Percentiles rank a stretch among this genome's conserved stretches.
Conservation (phyloP, 2,329 filamentous ascomycete species). For the Lasiodiplodia sp. region DNA sequence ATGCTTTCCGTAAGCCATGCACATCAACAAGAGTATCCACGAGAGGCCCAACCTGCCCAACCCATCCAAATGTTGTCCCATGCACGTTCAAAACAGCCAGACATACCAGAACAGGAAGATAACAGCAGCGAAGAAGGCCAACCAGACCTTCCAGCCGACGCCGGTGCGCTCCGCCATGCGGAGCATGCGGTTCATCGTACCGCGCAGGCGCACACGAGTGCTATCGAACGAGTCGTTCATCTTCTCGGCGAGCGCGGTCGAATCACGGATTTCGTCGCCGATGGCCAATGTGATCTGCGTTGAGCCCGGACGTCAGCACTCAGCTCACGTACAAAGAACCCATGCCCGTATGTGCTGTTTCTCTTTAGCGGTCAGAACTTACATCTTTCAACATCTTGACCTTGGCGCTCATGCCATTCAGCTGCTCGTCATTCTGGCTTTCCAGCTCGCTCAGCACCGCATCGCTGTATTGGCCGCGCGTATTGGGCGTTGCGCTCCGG, state of each 20-base stretch:
- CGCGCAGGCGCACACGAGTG: conserved; percentile 78
- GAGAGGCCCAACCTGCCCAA: not conserved
- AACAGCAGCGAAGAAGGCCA: conserved; percentile 85
- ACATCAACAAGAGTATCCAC: conserved; percentile 16
- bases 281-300: conserved; percentile 88
- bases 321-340: not conserved
- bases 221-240: conserved; percentile 96
- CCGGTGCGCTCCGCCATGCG: conserved; percentile 93
- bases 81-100: conserved; percentile 73
- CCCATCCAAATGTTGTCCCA: not conserved
- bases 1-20: conserved; percentile 21
- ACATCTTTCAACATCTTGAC: conserved; percentile 90
- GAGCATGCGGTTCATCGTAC: conserved; percentile 97
- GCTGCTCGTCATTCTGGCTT: conserved; percentile 90
- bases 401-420: conserved; percentile 90
- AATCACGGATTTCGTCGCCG: conserved; percentile 93
- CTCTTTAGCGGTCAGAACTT: conserved; percentile 48
- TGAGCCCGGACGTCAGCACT: not conserved
- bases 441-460: conserved; percentile 92
- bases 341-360: not conserved
- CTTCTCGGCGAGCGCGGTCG: conserved; percentile 84
- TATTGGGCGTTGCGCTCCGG: conserved; percentile 55
- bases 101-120: conserved; percentile 88
- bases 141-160: conserved; percentile 95
- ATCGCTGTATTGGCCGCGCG: conserved; percentile 88